Evolutionary conservation across 1,284 basidiomycete species (phyloP), one percentile per base, ranked within the genome.

Genomic region (Ceratobasidium sp.): DNA sequence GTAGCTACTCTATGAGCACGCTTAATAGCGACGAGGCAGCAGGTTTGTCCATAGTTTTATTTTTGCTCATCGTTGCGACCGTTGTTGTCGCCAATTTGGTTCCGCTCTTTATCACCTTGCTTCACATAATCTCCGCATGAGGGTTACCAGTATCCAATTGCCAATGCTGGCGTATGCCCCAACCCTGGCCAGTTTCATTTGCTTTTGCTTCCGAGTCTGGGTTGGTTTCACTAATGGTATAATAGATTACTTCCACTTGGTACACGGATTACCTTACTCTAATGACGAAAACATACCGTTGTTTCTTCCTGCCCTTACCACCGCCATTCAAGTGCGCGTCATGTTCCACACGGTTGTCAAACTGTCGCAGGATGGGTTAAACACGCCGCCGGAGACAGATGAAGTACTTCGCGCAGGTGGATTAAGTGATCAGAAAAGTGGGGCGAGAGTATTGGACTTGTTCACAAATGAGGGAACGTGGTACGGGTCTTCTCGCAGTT

Each of bases 281-380:
- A 64, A 32, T 25, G 70, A 73, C 59, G 70, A 73, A 64, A 73
- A 73, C 46, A 13, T 73, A 19, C 70, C 70, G 0, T 17, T 73
- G 34, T 40, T 64, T 25, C 62, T 73, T 34, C 70, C 70, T 4
- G 46, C 29, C 11, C n/a, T 61, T 22, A 13, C 57, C 17, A 19
- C 34, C 32, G 34, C 70, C 25, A 32, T 29, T 4, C 70, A 57
- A n/a, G 5, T 73, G n/a, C 19, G 62, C 46, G 25, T 46, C 17
- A 6, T 73, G 6, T 61, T 51, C 22, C 40, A 73, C 19, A 64
- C 44, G 2, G 44, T 73, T 1, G 46, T 64, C 8, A 44, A 32
- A 40, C 59, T 62, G 19, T 49, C 11, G 8, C 59, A 73, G 19
- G 59, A 59, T 25, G 70, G 59, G 1, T 19, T 51, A 15, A 61